Evolutionary conservation across 1,284 basidiomycete species (phyloP).

Genomic region (Phylloporus sp.): DNA sequence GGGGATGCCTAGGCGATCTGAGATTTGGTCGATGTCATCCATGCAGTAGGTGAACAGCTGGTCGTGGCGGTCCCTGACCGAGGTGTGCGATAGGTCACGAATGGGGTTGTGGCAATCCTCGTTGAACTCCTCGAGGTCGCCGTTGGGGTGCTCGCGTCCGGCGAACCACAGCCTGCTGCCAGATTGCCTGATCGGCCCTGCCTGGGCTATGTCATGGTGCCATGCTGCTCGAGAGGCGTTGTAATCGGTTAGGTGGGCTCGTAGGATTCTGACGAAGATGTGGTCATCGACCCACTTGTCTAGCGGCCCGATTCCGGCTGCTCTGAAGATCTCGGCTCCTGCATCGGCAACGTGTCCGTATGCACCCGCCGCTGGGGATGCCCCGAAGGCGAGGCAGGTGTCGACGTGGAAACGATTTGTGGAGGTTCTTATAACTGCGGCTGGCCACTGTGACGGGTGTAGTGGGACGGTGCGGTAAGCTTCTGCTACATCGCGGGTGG

Average conservation of each 20-base stretch:
- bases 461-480: background rate
- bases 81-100: background rate
- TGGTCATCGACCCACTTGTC: background rate
- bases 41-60: background rate
- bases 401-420: background rate
- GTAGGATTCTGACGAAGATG: background rate
- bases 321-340: background rate
- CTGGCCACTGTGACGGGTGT: background rate
- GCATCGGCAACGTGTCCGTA: conserved; percentile 41
- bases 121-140: background rate
- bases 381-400: conserved; percentile 24
- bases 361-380: conserved; percentile 31
- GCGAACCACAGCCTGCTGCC: background rate
- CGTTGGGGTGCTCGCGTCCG: background rate
- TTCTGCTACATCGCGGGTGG: background rate
- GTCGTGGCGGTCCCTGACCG: background rate
- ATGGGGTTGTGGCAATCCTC: background rate
- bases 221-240: background rate
- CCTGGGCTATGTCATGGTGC: background rate
- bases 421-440: background rate
- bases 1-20: background rate
- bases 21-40: background rate
- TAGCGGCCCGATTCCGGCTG: background rate
- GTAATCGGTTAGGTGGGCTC: background rate
- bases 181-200: background rate